These are phyloP conservation scores for Lagenidium sp. DNA, from an alignment of 352 stramenopile genomes.

Conservation along the genomic window DNA sequence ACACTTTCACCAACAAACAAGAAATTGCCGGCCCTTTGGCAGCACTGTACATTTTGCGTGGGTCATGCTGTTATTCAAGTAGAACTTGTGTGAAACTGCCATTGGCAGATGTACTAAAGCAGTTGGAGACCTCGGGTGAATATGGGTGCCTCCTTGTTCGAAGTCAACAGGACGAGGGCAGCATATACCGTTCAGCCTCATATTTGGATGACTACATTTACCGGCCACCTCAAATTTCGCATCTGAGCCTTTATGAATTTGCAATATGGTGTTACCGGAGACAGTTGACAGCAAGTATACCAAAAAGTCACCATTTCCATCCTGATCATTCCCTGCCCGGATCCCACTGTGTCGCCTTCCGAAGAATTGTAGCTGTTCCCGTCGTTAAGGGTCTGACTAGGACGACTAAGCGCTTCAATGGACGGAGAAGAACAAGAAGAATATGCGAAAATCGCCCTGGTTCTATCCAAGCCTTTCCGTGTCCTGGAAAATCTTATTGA, in stretches of 20 bases:
- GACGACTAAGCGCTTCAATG: neutral
- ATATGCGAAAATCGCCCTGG: conserved; percentile 1
- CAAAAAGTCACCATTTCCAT: neutral
- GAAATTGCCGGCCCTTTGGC: conserved; percentile 10
- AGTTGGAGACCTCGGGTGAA: conserved; percentile 1
- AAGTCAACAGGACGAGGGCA: neutral
- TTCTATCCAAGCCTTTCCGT: conserved; percentile 11
- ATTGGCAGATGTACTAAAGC: conserved; percentile 1
- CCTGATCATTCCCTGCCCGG: neutral
- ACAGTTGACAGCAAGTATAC: neutral
- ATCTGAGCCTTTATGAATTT: conserved; percentile 1
- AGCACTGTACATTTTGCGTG: conserved; percentile 4
- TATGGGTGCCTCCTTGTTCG: conserved; percentile 1
- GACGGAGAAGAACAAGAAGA: neutral
- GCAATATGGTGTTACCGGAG: conserved; percentile 5
- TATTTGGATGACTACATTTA: conserved; percentile 4
- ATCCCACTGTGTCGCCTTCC: conserved; percentile 6
- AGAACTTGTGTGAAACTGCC: conserved; percentile 1
- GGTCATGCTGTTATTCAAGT: conserved; percentile 11
- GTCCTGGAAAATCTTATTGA: neutral
- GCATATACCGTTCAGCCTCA: neutral
- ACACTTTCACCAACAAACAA: conserved; percentile 14
- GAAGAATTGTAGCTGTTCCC: neutral
- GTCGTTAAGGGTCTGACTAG: conserved; percentile 2
- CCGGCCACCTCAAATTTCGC: neutral